Evolutionary conservation across 2,329 filamentous ascomycete genomes (phyloP).

Genomic region (Clarireedia homoeocarpa): DNA sequence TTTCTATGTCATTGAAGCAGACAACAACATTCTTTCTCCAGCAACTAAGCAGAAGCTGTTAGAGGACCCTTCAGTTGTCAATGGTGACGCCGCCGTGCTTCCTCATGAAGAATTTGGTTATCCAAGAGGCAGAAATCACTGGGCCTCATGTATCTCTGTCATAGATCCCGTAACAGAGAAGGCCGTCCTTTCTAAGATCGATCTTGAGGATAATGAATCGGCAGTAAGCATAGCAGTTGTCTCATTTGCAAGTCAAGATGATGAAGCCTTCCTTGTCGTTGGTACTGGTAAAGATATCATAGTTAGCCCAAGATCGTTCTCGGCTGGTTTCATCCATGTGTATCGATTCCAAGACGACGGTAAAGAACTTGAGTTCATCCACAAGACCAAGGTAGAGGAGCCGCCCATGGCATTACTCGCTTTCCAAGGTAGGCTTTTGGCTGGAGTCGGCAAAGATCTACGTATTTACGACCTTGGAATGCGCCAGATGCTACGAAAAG

Average conservation of each 20-base stretch:
- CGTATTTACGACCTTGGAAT: conserved; percentile 90
- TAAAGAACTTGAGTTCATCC: conserved; percentile 84
- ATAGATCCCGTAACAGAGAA: conserved; percentile 77
- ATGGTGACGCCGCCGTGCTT: conserved; percentile 63
- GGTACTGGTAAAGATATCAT: conserved; percentile 89
- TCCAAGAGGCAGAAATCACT: conserved; percentile 72
- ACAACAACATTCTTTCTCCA: conserved; percentile 82
- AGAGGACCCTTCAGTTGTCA: conserved; percentile 60
- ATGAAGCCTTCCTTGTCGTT: conserved; percentile 85
- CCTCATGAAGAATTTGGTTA: conserved; percentile 84
- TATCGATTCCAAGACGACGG: conserved; percentile 86
- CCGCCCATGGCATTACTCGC: conserved; percentile 83
- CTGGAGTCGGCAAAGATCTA: conserved; percentile 76
- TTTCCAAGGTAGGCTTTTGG: conserved; percentile 84
- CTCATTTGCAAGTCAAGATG: conserved; percentile 79
- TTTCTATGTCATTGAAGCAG: conserved; percentile 91
- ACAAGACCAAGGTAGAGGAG: conserved; percentile 88
- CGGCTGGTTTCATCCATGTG: conserved; percentile 80
- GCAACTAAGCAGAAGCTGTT: conserved; percentile 70
- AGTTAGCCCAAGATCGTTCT: conserved; percentile 66
- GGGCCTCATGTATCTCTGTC: conserved; percentile 92
- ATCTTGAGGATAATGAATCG: conserved; percentile 84
- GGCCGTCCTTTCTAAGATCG: conserved; percentile 65
- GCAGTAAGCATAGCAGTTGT: conserved; percentile 81
- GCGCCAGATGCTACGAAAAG: conserved; percentile 85